phyloP scores from a whole-genome alignment of 305 asterid species.

The Fraxinus greggii region DNA sequence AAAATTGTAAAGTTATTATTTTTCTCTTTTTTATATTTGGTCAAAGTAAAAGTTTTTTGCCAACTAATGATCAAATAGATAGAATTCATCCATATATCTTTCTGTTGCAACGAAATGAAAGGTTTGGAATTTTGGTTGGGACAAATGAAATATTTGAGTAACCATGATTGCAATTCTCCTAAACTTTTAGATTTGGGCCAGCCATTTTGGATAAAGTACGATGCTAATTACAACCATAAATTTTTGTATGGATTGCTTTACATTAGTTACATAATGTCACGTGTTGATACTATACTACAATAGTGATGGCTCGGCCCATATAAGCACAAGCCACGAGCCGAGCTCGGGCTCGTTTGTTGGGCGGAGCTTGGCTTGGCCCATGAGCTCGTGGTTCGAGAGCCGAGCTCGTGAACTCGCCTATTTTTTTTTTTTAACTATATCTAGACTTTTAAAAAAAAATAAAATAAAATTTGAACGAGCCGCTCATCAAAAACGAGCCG shows the following conservation, averaged over 20 bases:
- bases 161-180: no score
- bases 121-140: not conserved
- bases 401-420: no score
- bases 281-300: not conserved
- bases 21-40: not conserved
- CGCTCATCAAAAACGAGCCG: no score
- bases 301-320: no score
- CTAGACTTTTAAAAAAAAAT: no score
- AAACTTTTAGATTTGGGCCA: no score
- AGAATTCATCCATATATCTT: not conserved
- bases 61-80: not conserved
- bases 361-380: no score
- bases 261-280: not conserved
- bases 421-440: no score
- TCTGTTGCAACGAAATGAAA: not conserved
- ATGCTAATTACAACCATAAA: not conserved
- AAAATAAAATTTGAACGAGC: no score
- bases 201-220: not conserved
- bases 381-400: no score
- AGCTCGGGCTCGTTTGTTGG: no score
- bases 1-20: not conserved
- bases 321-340: no score
- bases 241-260: not conserved
- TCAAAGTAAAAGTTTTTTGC: not conserved
- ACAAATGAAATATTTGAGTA: not conserved